Evolutionary conservation across 176 grass and related monocot genomes (phyloP).

Genomic region (Triticum timopheevii): DNA sequence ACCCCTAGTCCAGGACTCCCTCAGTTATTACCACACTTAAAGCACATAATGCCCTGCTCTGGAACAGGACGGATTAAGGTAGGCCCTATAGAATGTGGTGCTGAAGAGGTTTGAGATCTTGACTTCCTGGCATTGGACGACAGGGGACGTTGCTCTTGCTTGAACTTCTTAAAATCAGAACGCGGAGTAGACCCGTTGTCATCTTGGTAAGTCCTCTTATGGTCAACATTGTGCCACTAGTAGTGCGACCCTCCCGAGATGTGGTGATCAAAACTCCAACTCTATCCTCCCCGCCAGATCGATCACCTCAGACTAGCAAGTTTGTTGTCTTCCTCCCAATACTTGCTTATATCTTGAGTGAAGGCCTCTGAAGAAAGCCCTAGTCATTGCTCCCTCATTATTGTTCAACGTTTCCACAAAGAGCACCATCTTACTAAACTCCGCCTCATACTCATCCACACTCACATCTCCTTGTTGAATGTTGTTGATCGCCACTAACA

Average conservation of each 20-base stretch:
- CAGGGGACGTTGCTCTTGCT: not conserved
- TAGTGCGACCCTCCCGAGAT: not conserved
- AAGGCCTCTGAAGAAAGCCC: not conserved
- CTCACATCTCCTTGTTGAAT: not conserved
- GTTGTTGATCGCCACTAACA: not conserved
- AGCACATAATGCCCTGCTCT: not conserved
- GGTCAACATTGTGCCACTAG: not conserved
- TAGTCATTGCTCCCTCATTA: not conserved
- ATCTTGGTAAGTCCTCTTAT: not conserved
- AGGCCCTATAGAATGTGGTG: not conserved
- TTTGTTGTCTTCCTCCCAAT: not conserved
- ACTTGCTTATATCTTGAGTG: not conserved
- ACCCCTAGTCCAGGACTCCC: no score
- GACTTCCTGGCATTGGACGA: not conserved
- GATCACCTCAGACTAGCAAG: not conserved
- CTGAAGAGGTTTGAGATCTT: not conserved
- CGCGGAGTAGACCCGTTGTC: not conserved
- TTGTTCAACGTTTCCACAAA: not conserved
- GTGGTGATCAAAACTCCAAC: not conserved
- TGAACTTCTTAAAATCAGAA: not conserved
- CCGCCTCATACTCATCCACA: not conserved
- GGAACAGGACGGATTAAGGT: not conserved
- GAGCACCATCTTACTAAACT: no score
- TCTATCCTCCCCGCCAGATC: not conserved
- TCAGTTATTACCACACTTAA: not conserved